Conservation (phyloP, 1,284 basidiomycete species). For the Sporisorium scitamineum region DNA sequence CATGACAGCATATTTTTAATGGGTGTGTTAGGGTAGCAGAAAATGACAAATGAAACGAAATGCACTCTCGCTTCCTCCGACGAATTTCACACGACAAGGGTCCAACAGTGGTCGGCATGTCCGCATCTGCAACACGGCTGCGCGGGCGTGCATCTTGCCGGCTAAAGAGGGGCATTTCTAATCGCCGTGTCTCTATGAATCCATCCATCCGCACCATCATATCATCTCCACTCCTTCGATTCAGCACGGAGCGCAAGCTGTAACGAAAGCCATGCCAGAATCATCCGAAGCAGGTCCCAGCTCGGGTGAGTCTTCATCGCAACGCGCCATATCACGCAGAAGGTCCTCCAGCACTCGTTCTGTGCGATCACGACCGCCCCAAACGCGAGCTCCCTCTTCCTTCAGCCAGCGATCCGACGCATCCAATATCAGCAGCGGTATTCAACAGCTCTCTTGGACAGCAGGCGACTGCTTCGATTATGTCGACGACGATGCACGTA, state of each 20-base stretch:
- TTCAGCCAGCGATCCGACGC: conserved; percentile 46
- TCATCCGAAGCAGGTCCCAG: conserved; percentile 29
- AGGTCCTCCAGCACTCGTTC: conserved; percentile 32
- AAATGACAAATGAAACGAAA: neutral
- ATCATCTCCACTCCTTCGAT: neutral
- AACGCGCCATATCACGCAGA: conserved; percentile 20
- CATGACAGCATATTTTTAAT: neutral
- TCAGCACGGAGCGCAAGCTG: neutral
- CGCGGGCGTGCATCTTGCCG: neutral
- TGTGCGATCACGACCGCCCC: conserved; percentile 16
- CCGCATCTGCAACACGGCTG: conserved; percentile 9
- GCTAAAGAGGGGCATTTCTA: neutral
- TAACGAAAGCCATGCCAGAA: conserved; percentile 12
- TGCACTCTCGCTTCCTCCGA: neutral
- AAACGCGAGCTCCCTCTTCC: conserved; percentile 31
- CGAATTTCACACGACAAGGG: conserved; percentile 15
- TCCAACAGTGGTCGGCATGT: conserved; percentile 11
- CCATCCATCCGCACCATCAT: neutral
- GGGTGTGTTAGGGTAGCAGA: neutral
- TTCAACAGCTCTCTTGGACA: conserved; percentile 33
- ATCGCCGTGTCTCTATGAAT: conserved; percentile 5
- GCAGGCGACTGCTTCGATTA: conserved; percentile 49
- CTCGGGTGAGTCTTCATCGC: conserved; percentile 2
- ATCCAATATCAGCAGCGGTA: conserved; percentile 40
- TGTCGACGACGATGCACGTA: conserved; percentile 30